These are phyloP conservation scores for Geotrichum macrosporum DNA, from an alignment of 1,139 yeast species.

Conservation along the genomic window DNA sequence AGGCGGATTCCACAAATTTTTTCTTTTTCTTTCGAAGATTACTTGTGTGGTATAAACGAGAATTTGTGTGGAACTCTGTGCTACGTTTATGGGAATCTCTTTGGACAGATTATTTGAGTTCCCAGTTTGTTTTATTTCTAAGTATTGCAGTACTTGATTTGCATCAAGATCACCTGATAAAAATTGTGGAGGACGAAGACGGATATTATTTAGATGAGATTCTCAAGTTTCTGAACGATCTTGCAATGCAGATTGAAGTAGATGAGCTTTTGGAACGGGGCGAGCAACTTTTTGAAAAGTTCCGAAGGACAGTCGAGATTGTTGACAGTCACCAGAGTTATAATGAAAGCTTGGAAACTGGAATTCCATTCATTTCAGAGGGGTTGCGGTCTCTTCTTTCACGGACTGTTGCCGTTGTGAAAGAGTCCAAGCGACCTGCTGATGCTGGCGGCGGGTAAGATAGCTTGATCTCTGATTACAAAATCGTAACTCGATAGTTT, in stretches of 20 bases:
- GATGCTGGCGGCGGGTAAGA: slow-evolving; percentile 38
- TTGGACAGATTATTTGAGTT: slow-evolving; percentile 80
- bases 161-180: slow-evolving; percentile 71
- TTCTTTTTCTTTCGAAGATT: slow-evolving; percentile 94
- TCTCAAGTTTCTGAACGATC: slow-evolving; percentile 85
- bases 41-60: slow-evolving; percentile 92
- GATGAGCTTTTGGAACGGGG: slow-evolving; percentile 73
- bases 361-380: slow-evolving; percentile 39
- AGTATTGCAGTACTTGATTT: slow-evolving; percentile 85
- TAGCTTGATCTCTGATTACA: too few species aligned
- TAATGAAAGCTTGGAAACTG: slow-evolving; percentile 27
- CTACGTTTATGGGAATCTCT: slow-evolving; percentile 82
- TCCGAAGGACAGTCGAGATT: slow-evolving; percentile 70
- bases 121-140: slow-evolving; percentile 82
- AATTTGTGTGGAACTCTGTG: slow-evolving; percentile 75
- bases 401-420: slow-evolving; percentile 56
- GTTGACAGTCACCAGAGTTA: slow-evolving; percentile 54
- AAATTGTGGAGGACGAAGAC: slow-evolving; percentile 69
- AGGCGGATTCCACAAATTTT: slow-evolving; percentile 82
- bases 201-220: slow-evolving; percentile 82
- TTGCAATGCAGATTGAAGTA: slow-evolving; percentile 68
- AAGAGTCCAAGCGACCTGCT: slow-evolving; percentile 48
- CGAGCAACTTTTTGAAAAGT: slow-evolving; percentile 74
- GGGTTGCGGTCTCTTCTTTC: slow-evolving; percentile 59
- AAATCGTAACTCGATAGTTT: too few species aligned